Conservation (phyloP, 805 yeast species). For the Pichia membranifaciens region DNA sequence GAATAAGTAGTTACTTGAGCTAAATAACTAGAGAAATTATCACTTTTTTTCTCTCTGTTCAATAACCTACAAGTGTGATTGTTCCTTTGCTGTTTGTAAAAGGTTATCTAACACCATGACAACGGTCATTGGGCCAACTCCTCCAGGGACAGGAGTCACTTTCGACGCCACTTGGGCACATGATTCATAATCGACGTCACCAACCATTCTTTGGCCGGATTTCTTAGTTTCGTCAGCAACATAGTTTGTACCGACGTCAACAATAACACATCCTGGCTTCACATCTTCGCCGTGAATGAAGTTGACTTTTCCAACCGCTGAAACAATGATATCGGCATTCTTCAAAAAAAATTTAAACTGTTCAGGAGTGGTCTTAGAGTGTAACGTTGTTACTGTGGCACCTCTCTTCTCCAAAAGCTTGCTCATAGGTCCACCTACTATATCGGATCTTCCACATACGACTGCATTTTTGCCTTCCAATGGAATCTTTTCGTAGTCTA, state of each 20-base stretch:
- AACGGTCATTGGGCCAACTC: slow-evolving; percentile 99
- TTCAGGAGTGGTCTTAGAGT: slow-evolving; percentile 63
- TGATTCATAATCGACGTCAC: slow-evolving; percentile 82
- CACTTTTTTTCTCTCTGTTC: background rate
- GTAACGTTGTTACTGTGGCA: slow-evolving; percentile 85
- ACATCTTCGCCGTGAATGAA: slow-evolving; percentile 85
- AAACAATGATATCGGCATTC: slow-evolving; percentile 80
- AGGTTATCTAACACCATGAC: slow-evolving; percentile 91
- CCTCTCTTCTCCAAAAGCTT: slow-evolving; percentile 71
- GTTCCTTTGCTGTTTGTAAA: slow-evolving; percentile 57
- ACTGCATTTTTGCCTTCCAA: slow-evolving; percentile 81
- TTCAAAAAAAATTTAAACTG: slow-evolving; percentile 44
- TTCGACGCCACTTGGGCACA: slow-evolving; percentile 58
- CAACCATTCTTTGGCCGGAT: slow-evolving; percentile 81
- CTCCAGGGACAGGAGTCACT: slow-evolving; percentile 97
- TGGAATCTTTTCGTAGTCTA: slow-evolving; percentile 60
- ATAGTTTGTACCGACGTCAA: slow-evolving; percentile 95
- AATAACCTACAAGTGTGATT: slow-evolving; percentile 14
- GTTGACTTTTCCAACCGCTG: slow-evolving; percentile 85
- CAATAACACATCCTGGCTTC: slow-evolving; percentile 76
- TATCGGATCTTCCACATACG: slow-evolving; percentile 91
- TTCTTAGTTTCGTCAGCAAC: slow-evolving; percentile 68
- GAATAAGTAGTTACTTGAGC: no score
- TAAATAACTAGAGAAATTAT: no score
- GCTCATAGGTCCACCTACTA: slow-evolving; percentile 93